These are phyloP conservation scores for Kodamaea ohmeri DNA, from an alignment of 1,139 yeast genomes.

Conservation along the genomic window DNA sequence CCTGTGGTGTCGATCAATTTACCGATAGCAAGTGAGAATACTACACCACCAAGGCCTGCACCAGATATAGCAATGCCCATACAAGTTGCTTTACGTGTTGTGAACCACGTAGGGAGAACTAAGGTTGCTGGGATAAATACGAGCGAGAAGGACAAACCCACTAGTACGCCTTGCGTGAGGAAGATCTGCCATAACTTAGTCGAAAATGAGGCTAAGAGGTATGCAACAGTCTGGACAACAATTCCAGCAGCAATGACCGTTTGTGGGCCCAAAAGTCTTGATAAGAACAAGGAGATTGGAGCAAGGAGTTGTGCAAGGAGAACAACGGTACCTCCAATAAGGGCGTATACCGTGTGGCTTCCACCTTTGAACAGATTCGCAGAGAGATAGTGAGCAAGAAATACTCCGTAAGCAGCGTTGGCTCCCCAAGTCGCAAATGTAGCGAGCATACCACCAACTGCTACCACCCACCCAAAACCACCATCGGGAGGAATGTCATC, in stretches of 20 bases:
- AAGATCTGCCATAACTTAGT: constrained; percentile 62
- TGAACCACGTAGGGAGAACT: constrained; percentile 63
- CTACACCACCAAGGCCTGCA: constrained; percentile 65
- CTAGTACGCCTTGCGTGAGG: constrained; percentile 64
- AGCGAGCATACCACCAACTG: constrained; percentile 48
- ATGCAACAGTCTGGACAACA: constrained; percentile 52
- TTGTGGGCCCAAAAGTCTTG: constrained; percentile 34
- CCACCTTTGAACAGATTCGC: constrained; percentile 54
- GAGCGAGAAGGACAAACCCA: constrained; percentile 60
- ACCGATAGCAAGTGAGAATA: constrained; percentile 50
- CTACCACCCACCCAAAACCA: constrained; percentile 71
- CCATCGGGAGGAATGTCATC: constrained; percentile 54
- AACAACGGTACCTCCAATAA: constrained; percentile 65
- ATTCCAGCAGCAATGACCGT: constrained; percentile 46
- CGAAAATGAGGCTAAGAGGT: constrained; percentile 63
- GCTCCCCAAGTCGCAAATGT: constrained; percentile 71
- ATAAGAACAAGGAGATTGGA: constrained; percentile 45
- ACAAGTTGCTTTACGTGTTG: constrained; percentile 54
- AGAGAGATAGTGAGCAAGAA: constrained; percentile 53
- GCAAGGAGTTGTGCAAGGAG: constrained; percentile 57
- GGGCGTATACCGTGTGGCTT: constrained; percentile 57
- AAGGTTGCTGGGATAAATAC: constrained; percentile 59
- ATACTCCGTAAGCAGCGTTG: constrained; percentile 68
- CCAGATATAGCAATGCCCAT: constrained; percentile 62
- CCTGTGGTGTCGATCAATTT: constrained; percentile 49